Conservation (phyloP, 1,284 basidiomycete species). For the Austropuccinia psidii region DNA sequence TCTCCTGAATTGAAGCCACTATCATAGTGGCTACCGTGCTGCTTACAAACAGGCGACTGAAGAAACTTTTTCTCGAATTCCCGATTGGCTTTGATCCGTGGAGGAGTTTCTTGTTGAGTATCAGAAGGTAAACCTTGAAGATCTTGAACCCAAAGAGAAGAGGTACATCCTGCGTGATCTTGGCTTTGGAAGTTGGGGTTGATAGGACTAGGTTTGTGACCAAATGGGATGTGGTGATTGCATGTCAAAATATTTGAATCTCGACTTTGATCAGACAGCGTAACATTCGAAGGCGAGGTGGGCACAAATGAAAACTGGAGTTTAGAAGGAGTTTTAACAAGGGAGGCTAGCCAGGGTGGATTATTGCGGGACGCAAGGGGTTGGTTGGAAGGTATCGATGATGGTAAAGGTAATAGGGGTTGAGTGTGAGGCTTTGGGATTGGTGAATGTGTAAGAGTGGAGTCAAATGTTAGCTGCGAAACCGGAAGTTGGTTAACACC, state of each 20-base stretch:
- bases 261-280: not conserved
- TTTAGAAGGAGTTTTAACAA: slow-evolving; percentile 27
- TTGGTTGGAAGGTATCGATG: not conserved
- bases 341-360: not conserved
- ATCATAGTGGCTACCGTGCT: not conserved
- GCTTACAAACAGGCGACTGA: not conserved
- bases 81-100: not conserved
- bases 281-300: slow-evolving; percentile 16
- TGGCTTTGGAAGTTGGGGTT: not conserved
- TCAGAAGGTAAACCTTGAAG: too few relatives aligned
- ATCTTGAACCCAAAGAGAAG: too few relatives aligned
- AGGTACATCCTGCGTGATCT: not conserved
- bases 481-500: not conserved
- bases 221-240: not conserved
- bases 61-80: slow-evolving; percentile 11
- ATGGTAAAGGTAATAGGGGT: not conserved
- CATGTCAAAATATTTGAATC: too few relatives aligned
- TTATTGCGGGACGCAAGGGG: not conserved
- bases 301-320: slow-evolving; percentile 13
- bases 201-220: not conserved
- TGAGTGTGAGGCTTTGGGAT: not conserved
- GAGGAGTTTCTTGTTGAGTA: not conserved
- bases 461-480: not conserved
- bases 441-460: not conserved
- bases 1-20: not conserved